Base-by-base conservation (phyloP, 139 green algal species). In the Micractinium sp. region DNA sequence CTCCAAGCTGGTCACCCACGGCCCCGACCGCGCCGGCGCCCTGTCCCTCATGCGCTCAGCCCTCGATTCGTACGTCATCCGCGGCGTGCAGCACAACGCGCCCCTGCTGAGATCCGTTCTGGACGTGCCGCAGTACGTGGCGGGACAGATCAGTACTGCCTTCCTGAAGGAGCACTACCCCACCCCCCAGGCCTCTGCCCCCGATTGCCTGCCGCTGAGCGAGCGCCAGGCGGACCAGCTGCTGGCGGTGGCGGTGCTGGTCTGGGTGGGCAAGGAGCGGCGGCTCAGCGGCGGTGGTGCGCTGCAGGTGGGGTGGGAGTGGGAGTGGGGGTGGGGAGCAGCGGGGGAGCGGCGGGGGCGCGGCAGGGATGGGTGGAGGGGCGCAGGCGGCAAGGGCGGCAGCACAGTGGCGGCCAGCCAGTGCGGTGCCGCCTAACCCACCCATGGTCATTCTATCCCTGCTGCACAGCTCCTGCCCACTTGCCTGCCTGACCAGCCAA, bases 1-100 rank as follows among this genome's bases (percentile, higher is more conserved):
- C 56, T 87, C 67, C 53, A 92, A 92, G 87, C 74, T 96, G 12
- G 87, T 95, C 20, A 91, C 90, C 47, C 85, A 91, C n/a, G 93
- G 81, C 39, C 38, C 86, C 4, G 88, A 93, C 79, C 91, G 93
- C 35, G 67, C 47, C 2, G 33, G 41, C 39, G 87, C 90, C n/a
- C 81, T 92, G 29, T 2, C 67, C 0, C 41, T 16, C 38, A 86
- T 86, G 79, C 53, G 71, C 22, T 23, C 67, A 3, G 90, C 90
- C 39, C 81, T 92, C 36, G 90, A 92, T 66, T 33, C 39, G 2
- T 92, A 92, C 73, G 53, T 91, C 19, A 91, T 92, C 76, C 53
- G 87, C 12, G 90, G 90, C 7, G 90, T 92, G 53, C 86, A 83
- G 61, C 87, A 92, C 81, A 92, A 91, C 86, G 27, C 77, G 12